Evolutionary conservation across 2,329 filamentous ascomycete genomes (phyloP), one percentile per base, ranked within the genome.

Genomic region (Anisogramma anomala): DNA sequence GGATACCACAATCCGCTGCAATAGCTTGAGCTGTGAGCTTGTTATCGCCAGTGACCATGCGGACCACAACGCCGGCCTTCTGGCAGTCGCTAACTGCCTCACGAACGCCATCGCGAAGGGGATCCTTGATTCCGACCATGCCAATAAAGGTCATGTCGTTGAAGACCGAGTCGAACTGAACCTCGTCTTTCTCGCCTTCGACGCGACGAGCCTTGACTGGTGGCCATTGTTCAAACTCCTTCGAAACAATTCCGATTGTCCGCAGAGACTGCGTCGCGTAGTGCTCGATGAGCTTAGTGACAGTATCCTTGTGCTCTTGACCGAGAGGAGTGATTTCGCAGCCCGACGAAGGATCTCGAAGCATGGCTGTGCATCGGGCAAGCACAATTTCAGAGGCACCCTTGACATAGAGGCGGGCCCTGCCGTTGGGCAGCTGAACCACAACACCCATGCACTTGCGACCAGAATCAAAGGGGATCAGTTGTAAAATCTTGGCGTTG

Each of bases 41-140:
- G 62, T 89, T 88, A 63, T 89, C 84, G 48, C 84, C 84, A 4
- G 84, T 89, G 3, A 89, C 84, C 84, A 89, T 89, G 53, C 84
- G 81, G 14, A 88, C 82, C 46, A 81, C 73, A 9, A 89, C 83
- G 45, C 84, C 84, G 4, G 84, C 84, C 42, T 72, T 69, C 55
- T 88, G 82, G 54, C 84, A 88, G 43, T 78, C 69, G 45, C 66
- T 67, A 20, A 89, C 83, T 9, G 84, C 82, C 38, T 85, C 75
- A 2, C 68, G 68, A n/a, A 88, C 84, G 47, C 82, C 83, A 0
- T 74, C 69, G 46, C 84, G 81, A 10, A 88, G 71, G 33, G 84
- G 84, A 57, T 89, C 84, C 55, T 88, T 84, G 47, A 89, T 88
- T 52, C 84, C 84, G 37, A 87, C 81, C 52, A 88, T 68, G 22